Conservation (phyloP, 495 filamentous ascomycete genomes). For the Endocarpon pusillum region DNA sequence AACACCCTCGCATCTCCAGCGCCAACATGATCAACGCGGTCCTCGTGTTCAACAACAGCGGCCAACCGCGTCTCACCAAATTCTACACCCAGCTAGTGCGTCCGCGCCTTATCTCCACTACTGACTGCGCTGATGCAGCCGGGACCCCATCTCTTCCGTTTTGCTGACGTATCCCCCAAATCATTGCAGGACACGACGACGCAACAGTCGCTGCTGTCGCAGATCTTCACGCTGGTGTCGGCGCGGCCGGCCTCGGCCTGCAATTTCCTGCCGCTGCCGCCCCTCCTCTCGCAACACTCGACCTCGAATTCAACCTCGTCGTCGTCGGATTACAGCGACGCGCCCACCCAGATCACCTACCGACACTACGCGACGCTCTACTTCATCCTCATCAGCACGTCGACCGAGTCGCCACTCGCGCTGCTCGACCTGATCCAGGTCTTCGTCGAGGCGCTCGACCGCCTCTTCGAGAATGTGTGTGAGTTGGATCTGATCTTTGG, state of each 20-base stretch:
- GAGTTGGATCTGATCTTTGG: slow-evolving; percentile 97
- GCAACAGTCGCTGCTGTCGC: slow-evolving; percentile 87
- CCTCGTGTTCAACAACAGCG: slow-evolving; percentile 95
- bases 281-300: slow-evolving; percentile 46
- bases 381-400: slow-evolving; percentile 96
- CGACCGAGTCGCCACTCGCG: slow-evolving; percentile 87
- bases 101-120: slow-evolving; percentile 5
- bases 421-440: slow-evolving; percentile 95
- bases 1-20: too few relatives aligned
- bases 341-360: slow-evolving; percentile 91
- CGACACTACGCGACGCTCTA: slow-evolving; percentile 96
- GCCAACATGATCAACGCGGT: slow-evolving; percentile 98
- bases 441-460: slow-evolving; percentile 87
- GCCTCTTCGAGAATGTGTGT: slow-evolving; percentile 95
- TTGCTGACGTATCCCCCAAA: too few relatives aligned
- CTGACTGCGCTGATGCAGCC: slow-evolving; percentile 4
- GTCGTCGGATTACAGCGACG: slow-evolving; percentile 53
- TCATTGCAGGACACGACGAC: slow-evolving; percentile 80
- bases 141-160: slow-evolving; percentile 8
- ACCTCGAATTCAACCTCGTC: slow-evolving; percentile 30
- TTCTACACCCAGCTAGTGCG: slow-evolving; percentile 95
- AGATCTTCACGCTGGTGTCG: slow-evolving; percentile 94
- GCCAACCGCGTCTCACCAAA: slow-evolving; percentile 89
- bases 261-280: slow-evolving; percentile 83
- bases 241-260: slow-evolving; percentile 76